These are phyloP conservation scores for Chaetothyriales sp. DNA, from an alignment of 2,329 filamentous ascomycete genomes.

Conservation along the genomic window DNA sequence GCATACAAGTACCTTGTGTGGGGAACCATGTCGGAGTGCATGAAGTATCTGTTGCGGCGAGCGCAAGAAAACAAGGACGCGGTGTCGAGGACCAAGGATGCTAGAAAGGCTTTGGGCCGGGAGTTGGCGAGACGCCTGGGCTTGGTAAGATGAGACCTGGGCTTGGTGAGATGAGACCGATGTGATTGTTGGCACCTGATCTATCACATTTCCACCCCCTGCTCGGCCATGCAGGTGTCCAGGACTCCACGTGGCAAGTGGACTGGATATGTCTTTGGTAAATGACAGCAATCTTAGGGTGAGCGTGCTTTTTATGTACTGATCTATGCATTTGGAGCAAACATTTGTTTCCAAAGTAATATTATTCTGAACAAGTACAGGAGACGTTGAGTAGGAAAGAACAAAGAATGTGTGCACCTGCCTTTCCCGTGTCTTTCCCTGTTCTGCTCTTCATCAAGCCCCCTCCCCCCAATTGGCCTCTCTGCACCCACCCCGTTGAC, in stretches of 20 bases:
- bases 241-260: not conserved
- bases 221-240: not conserved
- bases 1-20: slow-evolving; percentile 46
- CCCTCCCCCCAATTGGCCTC: not conserved
- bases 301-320: not conserved
- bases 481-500: not conserved
- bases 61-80: slow-evolving; percentile 52
- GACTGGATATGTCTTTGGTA: not conserved
- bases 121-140: slow-evolving; percentile 33
- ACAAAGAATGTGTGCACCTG: not conserved
- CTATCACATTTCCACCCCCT: slow-evolving; percentile 4
- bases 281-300: not conserved
- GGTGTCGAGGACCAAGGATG: slow-evolving; percentile 40
- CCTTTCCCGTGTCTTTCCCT: not conserved
- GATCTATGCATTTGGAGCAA: not conserved
- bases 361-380: not conserved
- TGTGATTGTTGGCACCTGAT: slow-evolving; percentile 3
- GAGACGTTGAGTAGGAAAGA: not conserved
- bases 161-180: slow-evolving; percentile 2
- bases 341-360: not conserved
- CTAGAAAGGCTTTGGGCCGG: slow-evolving; percentile 36
- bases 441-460: not conserved
- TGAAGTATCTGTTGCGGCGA: slow-evolving; percentile 54
- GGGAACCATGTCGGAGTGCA: slow-evolving; percentile 55
- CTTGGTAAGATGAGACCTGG: slow-evolving; percentile 1